These are phyloP conservation scores for Thelonectria blattea DNA, from an alignment of 2,329 filamentous ascomycete species.

Conservation along the genomic window DNA sequence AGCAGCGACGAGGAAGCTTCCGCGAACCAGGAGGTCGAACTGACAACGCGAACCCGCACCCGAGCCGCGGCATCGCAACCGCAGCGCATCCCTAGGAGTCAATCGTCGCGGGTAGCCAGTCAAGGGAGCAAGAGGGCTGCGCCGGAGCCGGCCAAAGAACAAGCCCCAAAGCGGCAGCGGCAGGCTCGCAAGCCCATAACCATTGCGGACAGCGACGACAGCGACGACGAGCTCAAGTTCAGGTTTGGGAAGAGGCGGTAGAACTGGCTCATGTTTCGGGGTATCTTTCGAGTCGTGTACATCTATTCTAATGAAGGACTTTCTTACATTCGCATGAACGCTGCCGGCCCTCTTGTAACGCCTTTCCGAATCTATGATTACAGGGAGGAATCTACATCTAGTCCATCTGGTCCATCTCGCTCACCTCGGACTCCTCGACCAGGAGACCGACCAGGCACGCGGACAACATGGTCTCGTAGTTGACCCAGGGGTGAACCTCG, in stretches of 20 bases:
- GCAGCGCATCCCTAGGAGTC: slow-evolving; percentile 38
- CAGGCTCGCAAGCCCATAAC: slow-evolving; percentile 44
- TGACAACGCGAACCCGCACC: slow-evolving; percentile 30
- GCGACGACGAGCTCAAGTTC: slow-evolving; percentile 64
- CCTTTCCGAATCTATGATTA: slow-evolving; percentile 5
- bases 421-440: slow-evolving; percentile 59
- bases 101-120: slow-evolving; percentile 37
- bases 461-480: slow-evolving; percentile 72
- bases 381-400: slow-evolving; percentile 38
- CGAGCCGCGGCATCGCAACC: slow-evolving; percentile 37
- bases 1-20: slow-evolving; percentile 45
- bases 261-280: slow-evolving; percentile 27
- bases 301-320: slow-evolving; percentile 25
- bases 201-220: slow-evolving; percentile 52
- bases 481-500: slow-evolving; percentile 74
- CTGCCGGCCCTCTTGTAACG: slow-evolving; percentile 4
- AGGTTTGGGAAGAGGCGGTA: slow-evolving; percentile 59
- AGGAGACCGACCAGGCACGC: slow-evolving; percentile 68
- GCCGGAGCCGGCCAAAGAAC: slow-evolving; percentile 38
- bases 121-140: slow-evolving; percentile 45
- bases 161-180: slow-evolving; percentile 43
- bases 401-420: slow-evolving; percentile 67
- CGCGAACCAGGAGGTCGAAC: slow-evolving; percentile 16
- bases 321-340: not conserved
- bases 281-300: slow-evolving; percentile 42